Evolutionary conservation across 352 stramenopile genomes (phyloP), one percentile per base, ranked within the genome.

Genomic region (Pythium volutum): DNA sequence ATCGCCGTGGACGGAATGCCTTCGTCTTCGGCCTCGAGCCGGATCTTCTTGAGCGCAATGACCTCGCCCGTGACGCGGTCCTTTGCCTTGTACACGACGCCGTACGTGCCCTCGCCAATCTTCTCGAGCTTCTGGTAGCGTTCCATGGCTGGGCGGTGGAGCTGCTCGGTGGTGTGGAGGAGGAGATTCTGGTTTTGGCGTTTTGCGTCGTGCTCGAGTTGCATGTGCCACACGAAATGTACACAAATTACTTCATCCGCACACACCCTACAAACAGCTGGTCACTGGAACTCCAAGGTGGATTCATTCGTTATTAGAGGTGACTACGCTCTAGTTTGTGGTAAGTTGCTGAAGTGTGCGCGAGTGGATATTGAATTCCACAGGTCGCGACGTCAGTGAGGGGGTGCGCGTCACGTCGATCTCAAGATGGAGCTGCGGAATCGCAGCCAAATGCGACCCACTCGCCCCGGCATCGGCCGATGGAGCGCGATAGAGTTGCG

Each of bases 21-120:
- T 56, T 98, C 95, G 70, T 99, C 97, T 55, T 97, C 89, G 42
- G 97, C 97, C 74, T 99, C 98, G 38, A 99, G 84, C 18, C 97
- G 82, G 64, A 99, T 99, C 81, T 99, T 99, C 83, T 99, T 99
- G 47, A 99, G 80, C 31, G 98, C 98, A 62, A 99, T 96, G 49
- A 99, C 98, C 83, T 99, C 96, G 55, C 97, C 95, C 51, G 84
- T 97, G 51, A 91, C 77, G 60, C 84, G 90, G 74, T 99, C 95
- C 69, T 98, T 98, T 49, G 95, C 96, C 74, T 99, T 99, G 90
- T 99, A 99, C 26, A 99, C 98, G 20, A 99, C 88, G 31, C 98
- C 98, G 70, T 99, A 99, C 20, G 97, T 99, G 53, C 97, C 96
- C 68, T 99, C 94, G 38, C 97, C 97, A 65, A 99, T 96, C 73